Percentiles rank a stretch among this genome's conserved stretches.
Evolutionary conservation across 805 yeast genomes (phyloP).

Genomic region (Scheffersomyces coipomensis): DNA sequence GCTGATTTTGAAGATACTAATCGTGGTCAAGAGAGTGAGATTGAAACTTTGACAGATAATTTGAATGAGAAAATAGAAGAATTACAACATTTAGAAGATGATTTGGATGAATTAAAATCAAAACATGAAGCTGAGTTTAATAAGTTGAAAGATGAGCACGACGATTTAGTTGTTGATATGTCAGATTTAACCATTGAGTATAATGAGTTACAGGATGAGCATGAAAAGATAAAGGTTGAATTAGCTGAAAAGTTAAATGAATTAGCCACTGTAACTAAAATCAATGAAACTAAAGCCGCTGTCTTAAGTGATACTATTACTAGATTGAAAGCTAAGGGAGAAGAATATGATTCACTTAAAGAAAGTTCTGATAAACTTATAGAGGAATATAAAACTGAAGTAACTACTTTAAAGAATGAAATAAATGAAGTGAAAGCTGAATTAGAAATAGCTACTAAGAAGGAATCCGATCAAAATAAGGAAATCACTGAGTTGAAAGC

Average conservation of each 20-base stretch:
- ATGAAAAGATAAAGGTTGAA: not conserved
- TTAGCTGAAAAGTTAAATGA: not conserved
- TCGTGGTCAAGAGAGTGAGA: too few relatives aligned
- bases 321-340: not conserved
- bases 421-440: not conserved
- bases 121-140: not conserved
- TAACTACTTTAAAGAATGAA: not conserved
- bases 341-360: not conserved
- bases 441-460: not conserved
- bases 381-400: not conserved
- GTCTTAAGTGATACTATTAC: not conserved
- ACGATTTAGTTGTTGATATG: not conserved
- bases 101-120: not conserved
- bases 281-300: not conserved
- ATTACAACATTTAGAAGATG: not conserved
- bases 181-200: too few relatives aligned
- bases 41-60: too few relatives aligned
- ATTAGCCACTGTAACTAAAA: not conserved
- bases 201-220: too few relatives aligned
- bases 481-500: slow-evolving; percentile 3
- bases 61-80: not conserved
- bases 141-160: slow-evolving; percentile 1
- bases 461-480: not conserved
- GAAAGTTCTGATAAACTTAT: not conserved
- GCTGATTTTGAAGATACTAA: too few relatives aligned